Percentiles rank a stretch among this genome's conserved stretches.
phyloP scores from a whole-genome alignment of 83 land plant genomes.

The Thuja plicata region DNA sequence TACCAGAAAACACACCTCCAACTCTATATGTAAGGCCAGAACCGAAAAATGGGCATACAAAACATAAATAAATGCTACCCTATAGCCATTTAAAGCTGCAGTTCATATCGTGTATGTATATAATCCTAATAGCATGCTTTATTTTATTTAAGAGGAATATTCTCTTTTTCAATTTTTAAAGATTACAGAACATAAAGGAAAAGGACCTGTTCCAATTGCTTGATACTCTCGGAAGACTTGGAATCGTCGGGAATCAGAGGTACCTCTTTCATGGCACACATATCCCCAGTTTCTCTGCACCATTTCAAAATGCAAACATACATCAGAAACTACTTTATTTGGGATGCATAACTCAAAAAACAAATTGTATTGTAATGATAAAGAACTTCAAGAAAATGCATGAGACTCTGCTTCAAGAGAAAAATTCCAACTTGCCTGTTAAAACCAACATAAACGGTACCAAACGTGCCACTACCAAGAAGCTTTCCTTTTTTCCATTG shows the following conservation, averaged over 20 bases:
- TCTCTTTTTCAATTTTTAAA: not conserved
- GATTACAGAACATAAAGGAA: not conserved
- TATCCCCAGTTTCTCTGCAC: constrained; percentile 69
- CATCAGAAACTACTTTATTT: not conserved
- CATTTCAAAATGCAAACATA: constrained; percentile 2
- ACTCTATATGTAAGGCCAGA: not conserved
- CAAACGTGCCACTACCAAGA: constrained; percentile 90
- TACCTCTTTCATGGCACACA: constrained; percentile 89
- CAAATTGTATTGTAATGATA: not conserved
- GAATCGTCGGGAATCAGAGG: constrained; percentile 68
- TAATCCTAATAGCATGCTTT: not conserved
- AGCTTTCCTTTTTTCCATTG: constrained; percentile 78
- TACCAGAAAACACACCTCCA: not conserved
- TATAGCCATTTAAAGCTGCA: not conserved
- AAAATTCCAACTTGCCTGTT: constrained; percentile 41
- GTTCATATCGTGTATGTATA: not conserved
- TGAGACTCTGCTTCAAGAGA: not conserved
- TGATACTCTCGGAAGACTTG: constrained; percentile 64
- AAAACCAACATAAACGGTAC: constrained; percentile 74
- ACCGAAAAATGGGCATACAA: not conserved
- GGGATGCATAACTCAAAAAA: not conserved
- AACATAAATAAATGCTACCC: not conserved
- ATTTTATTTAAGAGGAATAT: not conserved
- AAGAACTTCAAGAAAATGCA: constrained; percentile 9
- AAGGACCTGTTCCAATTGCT: constrained; percentile 69